Conservation (phyloP, 1,139 yeast species). For the Kodamaea fungicola region DNA sequence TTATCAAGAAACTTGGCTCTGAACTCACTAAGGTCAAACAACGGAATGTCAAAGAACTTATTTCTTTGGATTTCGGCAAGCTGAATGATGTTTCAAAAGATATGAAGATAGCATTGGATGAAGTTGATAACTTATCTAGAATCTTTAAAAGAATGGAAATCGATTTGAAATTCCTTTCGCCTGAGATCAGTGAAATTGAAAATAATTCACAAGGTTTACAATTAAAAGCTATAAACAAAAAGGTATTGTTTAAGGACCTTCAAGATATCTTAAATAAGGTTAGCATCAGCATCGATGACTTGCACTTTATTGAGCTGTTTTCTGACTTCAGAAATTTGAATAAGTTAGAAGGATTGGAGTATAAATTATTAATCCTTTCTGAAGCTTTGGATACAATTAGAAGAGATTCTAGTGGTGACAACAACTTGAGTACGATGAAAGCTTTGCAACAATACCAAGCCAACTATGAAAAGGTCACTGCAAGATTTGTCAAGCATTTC, state of each 20-base stretch:
- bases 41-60: conserved; percentile 35
- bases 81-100: conserved; percentile 34
- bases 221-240: conserved; percentile 79
- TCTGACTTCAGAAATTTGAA: conserved; percentile 48
- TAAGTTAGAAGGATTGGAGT: conserved; percentile 51
- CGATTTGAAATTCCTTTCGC: conserved; percentile 45
- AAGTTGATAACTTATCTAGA: conserved; percentile 62
- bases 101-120: conserved; percentile 45
- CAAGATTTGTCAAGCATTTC: conserved; percentile 50
- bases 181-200: conserved; percentile 71
- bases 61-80: conserved; percentile 39
- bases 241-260: conserved; percentile 65
- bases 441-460: conserved; percentile 70
- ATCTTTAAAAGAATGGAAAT: conserved; percentile 44
- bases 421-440: conserved; percentile 60
- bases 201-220: conserved; percentile 79
- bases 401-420: conserved; percentile 36
- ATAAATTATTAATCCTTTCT: conserved; percentile 55
- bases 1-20: conserved; percentile 54
- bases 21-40: conserved; percentile 35
- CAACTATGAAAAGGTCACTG: conserved; percentile 57
- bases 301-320: conserved; percentile 46
- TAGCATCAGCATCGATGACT: conserved; percentile 55
- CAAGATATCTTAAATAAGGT: conserved; percentile 67
- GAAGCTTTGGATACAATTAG: conserved; percentile 62